Percentiles rank a stretch among this genome's conserved stretches.
phyloP scores from a whole-genome alignment of 805 yeast species.

The Candida adriatica region DNA sequence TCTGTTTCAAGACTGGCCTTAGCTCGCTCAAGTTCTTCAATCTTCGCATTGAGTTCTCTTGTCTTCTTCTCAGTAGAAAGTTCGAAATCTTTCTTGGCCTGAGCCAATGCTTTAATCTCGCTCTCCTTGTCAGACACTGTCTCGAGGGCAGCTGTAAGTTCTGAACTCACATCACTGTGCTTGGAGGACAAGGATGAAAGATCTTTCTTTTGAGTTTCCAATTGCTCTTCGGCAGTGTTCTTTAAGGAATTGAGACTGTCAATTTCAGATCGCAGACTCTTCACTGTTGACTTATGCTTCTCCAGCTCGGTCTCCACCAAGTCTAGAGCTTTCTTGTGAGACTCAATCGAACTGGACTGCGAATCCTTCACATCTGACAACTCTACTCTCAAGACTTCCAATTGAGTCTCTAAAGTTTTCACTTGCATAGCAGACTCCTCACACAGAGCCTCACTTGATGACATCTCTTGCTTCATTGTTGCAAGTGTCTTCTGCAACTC shows the following conservation, averaged over 20 bases:
- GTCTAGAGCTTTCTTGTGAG: constrained; percentile 3
- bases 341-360: constrained; percentile 2
- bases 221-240: constrained; percentile 1
- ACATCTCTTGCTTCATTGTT: constrained; percentile 11
- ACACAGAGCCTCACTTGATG: constrained; percentile 2
- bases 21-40: constrained; percentile 4
- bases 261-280: constrained; percentile 1
- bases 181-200: too few species aligned
- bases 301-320: constrained; percentile 6
- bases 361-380: constrained; percentile 2
- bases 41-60: constrained; percentile 3
- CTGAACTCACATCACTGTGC: too few species aligned
- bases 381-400: constrained; percentile 5
- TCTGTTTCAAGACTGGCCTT: constrained; percentile 16
- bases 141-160: too few species aligned
- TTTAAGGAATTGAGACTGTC: constrained; percentile 1
- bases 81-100: constrained; percentile 1
- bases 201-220: constrained; percentile 6
- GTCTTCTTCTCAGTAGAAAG: neutral
- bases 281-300: constrained; percentile 1
- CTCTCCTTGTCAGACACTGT: too few species aligned
- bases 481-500: constrained; percentile 4
- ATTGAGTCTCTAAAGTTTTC: constrained; percentile 7
- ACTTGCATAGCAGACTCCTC: constrained; percentile 7
- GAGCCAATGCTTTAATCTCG: too few species aligned